Percentiles rank a stretch among this genome's conserved stretches.
These are phyloP conservation scores for Geosmithia morbida DNA, from an alignment of 2,329 filamentous ascomycete genomes.

Conservation along the genomic window DNA sequence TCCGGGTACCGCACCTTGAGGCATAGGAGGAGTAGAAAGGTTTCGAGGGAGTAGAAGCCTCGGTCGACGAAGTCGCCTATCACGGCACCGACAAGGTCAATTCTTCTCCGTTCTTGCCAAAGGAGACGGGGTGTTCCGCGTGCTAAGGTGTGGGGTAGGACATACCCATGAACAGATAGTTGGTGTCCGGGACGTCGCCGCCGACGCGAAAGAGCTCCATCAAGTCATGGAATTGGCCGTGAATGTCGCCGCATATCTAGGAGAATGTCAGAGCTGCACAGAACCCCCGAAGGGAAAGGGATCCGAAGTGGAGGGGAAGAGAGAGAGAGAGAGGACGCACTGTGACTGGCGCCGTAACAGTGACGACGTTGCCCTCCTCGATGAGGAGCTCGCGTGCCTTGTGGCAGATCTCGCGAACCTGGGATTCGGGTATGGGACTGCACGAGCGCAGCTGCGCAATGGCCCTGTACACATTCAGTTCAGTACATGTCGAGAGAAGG, in stretches of 20 bases:
- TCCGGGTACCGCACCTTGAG: conserved; percentile 96
- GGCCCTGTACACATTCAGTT: conserved; percentile 42
- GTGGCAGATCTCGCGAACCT: conserved; percentile 94
- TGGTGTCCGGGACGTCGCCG: conserved; percentile 87
- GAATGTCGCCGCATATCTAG: conserved; percentile 90
- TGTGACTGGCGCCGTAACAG: conserved; percentile 87
- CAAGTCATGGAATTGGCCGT: conserved; percentile 90
- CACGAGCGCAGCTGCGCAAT: conserved; percentile 93
- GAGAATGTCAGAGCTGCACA: not conserved
- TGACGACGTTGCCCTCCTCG: conserved; percentile 94
- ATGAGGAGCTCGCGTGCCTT: conserved; percentile 93
- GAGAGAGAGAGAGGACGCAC: conserved; percentile 27
- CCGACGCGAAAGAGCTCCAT: conserved; percentile 95
- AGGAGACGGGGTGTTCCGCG: too few relatives aligned
- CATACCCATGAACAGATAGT: conserved; percentile 90
- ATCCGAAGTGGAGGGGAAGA: not conserved
- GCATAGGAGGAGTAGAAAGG: conserved; percentile 86
- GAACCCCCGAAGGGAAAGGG: too few relatives aligned
- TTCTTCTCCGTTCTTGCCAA: too few relatives aligned
- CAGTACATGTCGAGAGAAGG: not conserved
- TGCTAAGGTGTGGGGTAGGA: not conserved
- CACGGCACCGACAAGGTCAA: not conserved
- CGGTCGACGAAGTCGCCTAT: conserved; percentile 91
- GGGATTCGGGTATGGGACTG: conserved; percentile 84
- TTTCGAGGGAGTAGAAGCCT: conserved; percentile 95